Percentiles rank a stretch among this genome's conserved stretches.
These are phyloP conservation scores for Salix udensis DNA, from an alignment of 345 rosid species.

Conservation along the genomic window DNA sequence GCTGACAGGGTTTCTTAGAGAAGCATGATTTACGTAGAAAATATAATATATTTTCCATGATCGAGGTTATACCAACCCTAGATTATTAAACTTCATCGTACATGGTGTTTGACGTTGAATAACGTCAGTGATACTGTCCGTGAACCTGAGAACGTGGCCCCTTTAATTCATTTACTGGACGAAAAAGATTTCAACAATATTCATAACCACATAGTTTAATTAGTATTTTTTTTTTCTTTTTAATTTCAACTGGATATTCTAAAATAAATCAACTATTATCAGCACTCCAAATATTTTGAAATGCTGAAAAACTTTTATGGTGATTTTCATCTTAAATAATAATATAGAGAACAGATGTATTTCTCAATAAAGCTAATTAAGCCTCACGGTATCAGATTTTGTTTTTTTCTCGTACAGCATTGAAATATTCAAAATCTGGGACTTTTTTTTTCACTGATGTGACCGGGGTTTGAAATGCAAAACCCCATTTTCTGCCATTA, in stretches of 20 bases:
- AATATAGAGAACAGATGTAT: no score
- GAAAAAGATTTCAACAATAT: not conserved
- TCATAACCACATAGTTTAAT: not conserved
- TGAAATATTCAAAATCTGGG: not conserved
- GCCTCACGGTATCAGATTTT: not conserved
- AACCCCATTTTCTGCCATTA: not conserved
- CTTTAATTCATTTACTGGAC: not conserved
- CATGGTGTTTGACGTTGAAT: not conserved
- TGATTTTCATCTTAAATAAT: no score
- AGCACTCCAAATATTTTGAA: no score
- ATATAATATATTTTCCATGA: not conserved
- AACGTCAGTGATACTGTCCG: not conserved
- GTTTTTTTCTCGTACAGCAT: not conserved
- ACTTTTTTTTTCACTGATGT: not conserved
- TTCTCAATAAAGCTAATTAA: no score
- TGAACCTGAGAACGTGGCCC: not conserved
- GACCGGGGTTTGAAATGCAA: not conserved
- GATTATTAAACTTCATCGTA: not conserved
- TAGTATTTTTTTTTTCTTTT: no score
- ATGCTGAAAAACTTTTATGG: no score
- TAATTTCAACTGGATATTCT: no score
- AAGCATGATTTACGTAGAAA: not conserved
- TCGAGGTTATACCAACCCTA: not conserved
- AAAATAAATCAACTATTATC: no score
- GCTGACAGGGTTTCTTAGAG: not conserved